A percentile compares a stretch with the other conserved stretches of the same genome.
These are phyloP conservation scores for Rhodomyrtus psidioides DNA, from an alignment of 441 rosid genomes.

Conservation along the genomic window DNA sequence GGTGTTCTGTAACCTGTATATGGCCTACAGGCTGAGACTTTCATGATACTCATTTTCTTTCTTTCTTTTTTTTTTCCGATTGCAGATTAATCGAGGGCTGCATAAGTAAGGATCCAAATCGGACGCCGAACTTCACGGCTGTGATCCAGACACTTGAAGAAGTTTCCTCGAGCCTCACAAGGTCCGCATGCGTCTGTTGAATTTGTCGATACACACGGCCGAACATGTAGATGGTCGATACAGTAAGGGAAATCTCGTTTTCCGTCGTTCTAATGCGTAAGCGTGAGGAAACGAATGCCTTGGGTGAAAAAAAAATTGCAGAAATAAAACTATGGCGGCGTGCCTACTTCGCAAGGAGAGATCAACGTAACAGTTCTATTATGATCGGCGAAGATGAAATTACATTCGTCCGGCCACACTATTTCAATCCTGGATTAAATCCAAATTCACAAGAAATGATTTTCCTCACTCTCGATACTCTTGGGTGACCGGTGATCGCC, in stretches of 20 bases:
- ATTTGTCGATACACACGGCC: background rate
- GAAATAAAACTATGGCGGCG: background rate
- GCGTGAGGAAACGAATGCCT: background rate
- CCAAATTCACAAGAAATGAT: too few relatives aligned
- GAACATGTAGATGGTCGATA: background rate
- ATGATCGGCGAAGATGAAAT: background rate
- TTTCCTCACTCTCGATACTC: too few relatives aligned
- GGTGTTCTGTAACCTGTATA: background rate
- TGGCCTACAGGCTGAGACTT: background rate
- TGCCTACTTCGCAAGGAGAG: background rate
- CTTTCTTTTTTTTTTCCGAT: background rate
- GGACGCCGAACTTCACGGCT: conserved; percentile 20
- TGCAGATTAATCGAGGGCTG: conserved; percentile 30
- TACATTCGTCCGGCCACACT: background rate
- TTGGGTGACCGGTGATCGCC: too few relatives aligned
- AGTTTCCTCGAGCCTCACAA: conserved; percentile 10
- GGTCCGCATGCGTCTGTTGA: conserved; percentile 16
- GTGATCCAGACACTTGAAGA: conserved; percentile 36
- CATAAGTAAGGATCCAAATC: conserved; percentile 15
- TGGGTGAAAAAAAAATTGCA: background rate
- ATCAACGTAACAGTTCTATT: background rate
- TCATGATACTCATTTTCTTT: background rate
- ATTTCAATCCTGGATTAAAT: background rate
- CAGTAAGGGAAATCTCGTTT: background rate
- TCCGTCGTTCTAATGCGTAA: background rate